Evolutionary conservation across 495 filamentous ascomycete species (phyloP).

Genomic region (Xanthoparmelia taractica): DNA sequence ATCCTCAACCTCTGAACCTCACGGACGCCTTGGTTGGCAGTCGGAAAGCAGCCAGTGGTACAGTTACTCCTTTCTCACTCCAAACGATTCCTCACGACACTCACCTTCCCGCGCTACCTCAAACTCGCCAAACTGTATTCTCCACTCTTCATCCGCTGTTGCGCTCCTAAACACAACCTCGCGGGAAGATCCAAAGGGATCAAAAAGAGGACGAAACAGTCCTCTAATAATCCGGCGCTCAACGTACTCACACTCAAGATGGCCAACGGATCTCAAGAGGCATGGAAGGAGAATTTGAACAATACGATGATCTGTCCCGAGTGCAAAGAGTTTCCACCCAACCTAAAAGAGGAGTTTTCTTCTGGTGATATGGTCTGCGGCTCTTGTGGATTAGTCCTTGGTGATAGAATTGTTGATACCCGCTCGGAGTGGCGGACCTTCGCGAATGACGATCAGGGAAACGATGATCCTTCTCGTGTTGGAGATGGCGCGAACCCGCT

Average conservation of each 20-base stretch:
- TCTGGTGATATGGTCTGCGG: constrained; percentile 88
- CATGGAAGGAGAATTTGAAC: constrained; percentile 73
- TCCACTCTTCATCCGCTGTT: constrained; percentile 51
- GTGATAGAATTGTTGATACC: constrained; percentile 84
- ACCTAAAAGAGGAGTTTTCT: constrained; percentile 86
- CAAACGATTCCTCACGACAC: not conserved
- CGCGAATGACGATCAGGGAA: constrained; percentile 88
- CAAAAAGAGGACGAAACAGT: constrained; percentile 33
- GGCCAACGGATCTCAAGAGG: constrained; percentile 32
- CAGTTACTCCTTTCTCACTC: constrained; percentile 2
- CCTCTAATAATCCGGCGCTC: constrained; percentile 17
- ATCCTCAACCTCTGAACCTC: constrained; percentile 23
- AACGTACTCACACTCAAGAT: constrained; percentile 23
- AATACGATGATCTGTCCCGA: constrained; percentile 75
- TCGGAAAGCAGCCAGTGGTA: constrained; percentile 22
- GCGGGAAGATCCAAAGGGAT: constrained; percentile 36
- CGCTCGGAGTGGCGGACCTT: constrained; percentile 98
- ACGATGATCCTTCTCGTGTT: constrained; percentile 95
- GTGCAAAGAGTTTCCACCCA: constrained; percentile 83
- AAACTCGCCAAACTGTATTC: constrained; percentile 57
- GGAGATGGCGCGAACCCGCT: constrained; percentile 83
- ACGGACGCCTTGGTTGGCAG: constrained; percentile 36
- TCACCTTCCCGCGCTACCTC: not conserved
- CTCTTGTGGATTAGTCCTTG: constrained; percentile 85
- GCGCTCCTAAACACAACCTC: constrained; percentile 41